Base-by-base conservation (phyloP, 192 early-diverging fungal species). In the Paraglomus occultum region DNA sequence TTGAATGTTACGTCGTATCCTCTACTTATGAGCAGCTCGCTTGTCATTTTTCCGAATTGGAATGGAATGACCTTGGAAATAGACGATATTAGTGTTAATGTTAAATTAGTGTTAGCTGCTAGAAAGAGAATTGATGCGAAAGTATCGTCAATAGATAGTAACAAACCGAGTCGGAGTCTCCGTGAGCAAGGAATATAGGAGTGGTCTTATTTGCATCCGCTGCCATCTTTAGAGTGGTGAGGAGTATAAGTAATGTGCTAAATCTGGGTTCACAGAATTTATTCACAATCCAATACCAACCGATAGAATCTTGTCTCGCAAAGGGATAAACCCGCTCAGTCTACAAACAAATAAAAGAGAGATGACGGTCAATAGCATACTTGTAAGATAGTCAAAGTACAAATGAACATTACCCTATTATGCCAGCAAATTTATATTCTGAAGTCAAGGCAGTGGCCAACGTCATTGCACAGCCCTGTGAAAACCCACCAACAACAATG, bases 401-500 rank as follows among this genome's bases (percentile, higher is more conserved):
- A 49, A 8, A 17, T 64, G 45, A 44, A 54, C 22, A 40, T 53
- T 58, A 70, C 67, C 64, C 64, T 6, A 66, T 59, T 43, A 80
- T 65, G 0, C 78, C 78, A 58, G 73, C 78, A 22, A 80, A 73
- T n/a, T n/a, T 85, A 51, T 81, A 75, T 63, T 88, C 89, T 6
- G 88, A 84, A 39, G 89, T 88, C 68, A 96, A 73, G 5, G 81
- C 86, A 8, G 85, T 84, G 64, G 91, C 74, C 48, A 96, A 75
- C 10, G 90, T 60, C 80, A 95, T 82, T 0, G 89, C 95, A n/a
- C 83, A 81, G 49, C 89, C 94, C 77, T 99, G 97, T 20, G 94
- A 95, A 69, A 99, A 99, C 0, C 97, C 97, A 59, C 93, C 95
- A 15, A 99, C 51, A 45, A 97, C 87, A 52, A 99, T 99, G 15